Base-by-base conservation (phyloP, 169 alveolate species). In the Plasmodium vivax region DNA sequence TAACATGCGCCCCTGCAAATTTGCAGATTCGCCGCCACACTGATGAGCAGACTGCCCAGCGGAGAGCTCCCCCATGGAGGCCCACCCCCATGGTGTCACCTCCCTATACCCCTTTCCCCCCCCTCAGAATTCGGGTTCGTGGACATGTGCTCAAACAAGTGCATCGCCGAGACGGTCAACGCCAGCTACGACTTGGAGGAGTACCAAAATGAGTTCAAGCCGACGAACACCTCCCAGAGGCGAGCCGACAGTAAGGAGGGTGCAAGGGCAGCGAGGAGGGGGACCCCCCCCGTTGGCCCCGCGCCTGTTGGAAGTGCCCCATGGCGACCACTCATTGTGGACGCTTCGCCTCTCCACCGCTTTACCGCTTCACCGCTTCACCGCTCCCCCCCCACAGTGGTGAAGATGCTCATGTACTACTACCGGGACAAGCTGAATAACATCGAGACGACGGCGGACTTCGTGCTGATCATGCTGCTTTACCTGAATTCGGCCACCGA, bases 81-180 rank as follows among this genome's bases (percentile, higher is more conserved):
- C 32, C 36, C 27, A 23, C 16, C 32, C 9, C 16, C 62, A 23
- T 36, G 43, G 2, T 3, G 30, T 47, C n/a, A 3, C 12, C 90
- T 9, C 27, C 27, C 27, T 23, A 23, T 23, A 79, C 54, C 34
- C 8, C 51, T 73, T 30, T 10, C n/a, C 56, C 12, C 71, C 27
- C n/a, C 34, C 58, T 3, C 79, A 85, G 93, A 85, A 62, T 74
- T 85, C 62, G 93, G 93, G 5, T 85, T 85, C 41, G 68, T 36
- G 14, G 93, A 85, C 58, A 85, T 85, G 93, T 85, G 93, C 41
- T 47, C 93, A 2, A 43, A 36, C 3, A 85, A 85, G 36, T 85
- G 93, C 32, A 6, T 85, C 16, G 81, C n/a, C 10, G 93, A 73
- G 0, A 85, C 93, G 30, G 36, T 85, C 0, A 77, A 75, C 32